Percentiles rank a stretch among this genome's conserved stretches.
Evolutionary conservation across 305 asterid genomes (phyloP).

Genomic region (Rubia tinctorum): DNA sequence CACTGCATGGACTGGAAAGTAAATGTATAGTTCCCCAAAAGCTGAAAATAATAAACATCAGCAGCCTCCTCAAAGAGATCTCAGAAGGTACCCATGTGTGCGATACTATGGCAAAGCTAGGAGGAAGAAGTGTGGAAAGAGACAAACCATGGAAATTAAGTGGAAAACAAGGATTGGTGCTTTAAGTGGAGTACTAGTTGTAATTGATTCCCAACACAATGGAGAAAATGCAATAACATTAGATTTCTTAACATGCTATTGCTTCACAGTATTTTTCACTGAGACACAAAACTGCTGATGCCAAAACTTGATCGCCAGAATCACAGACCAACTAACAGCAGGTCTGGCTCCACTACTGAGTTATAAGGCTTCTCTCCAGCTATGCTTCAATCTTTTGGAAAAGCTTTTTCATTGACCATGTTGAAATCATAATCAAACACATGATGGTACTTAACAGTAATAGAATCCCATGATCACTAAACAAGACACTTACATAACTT

Average conservation of each 20-base stretch:
- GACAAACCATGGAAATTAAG: background rate
- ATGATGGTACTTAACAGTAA: background rate
- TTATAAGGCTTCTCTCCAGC: background rate
- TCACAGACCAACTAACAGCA: background rate
- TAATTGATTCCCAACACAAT: background rate
- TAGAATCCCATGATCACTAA: conserved; percentile 3
- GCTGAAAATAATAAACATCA: background rate
- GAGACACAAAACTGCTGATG: background rate
- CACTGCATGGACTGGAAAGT: background rate
- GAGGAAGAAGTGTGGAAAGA: background rate
- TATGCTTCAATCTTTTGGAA: background rate
- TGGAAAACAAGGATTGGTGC: background rate
- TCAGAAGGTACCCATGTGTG: background rate
- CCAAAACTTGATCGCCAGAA: background rate
- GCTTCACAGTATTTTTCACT: background rate
- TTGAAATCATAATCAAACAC: background rate
- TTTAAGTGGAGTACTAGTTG: background rate
- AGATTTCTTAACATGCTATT: background rate
- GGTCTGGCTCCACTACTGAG: background rate
- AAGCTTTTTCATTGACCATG: background rate
- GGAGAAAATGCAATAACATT: background rate
- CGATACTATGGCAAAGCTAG: background rate
- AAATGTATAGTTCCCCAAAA: background rate
- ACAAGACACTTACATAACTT: conserved; percentile 53
- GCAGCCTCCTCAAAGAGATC: conserved; percentile 1